Percentiles rank a stretch among this genome's conserved stretches.
Evolutionary conservation across 2,329 filamentous ascomycete species (phyloP).

Genomic region (Fusarium sp.): DNA sequence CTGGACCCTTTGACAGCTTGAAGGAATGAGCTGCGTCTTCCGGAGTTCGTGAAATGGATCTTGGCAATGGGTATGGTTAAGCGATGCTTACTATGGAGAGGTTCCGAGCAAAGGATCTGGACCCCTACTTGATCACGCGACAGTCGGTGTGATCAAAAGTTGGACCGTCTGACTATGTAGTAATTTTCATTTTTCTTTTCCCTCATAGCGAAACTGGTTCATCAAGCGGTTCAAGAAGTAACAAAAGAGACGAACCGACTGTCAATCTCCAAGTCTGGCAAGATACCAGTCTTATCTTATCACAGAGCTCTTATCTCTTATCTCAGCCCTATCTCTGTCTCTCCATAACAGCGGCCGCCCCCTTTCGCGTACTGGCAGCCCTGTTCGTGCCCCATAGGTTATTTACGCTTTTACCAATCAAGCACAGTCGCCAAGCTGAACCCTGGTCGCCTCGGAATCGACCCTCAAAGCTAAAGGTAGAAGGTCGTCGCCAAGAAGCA

Average conservation of each 20-base stretch:
- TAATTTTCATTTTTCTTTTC: too few relatives aligned
- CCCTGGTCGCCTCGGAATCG: not conserved
- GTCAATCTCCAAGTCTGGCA: not conserved
- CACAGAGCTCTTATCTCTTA: not conserved
- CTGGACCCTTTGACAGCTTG: not conserved
- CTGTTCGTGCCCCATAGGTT: not conserved
- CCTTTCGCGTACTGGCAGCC: not conserved
- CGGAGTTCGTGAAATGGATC: not conserved
- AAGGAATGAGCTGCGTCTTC: not conserved
- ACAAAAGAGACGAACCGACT: not conserved
- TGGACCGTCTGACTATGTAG: too few relatives aligned
- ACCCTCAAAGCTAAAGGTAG: not conserved
- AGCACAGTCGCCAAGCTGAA: not conserved
- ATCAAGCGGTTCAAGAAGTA: too few relatives aligned
- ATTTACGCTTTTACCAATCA: slow-evolving; percentile 15
- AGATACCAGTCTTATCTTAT: not conserved
- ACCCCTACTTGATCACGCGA: not conserved
- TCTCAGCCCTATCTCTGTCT: slow-evolving; percentile 15
- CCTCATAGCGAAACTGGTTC: too few relatives aligned
- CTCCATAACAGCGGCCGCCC: not conserved
- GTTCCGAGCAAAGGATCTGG: not conserved
- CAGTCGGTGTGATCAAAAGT: not conserved
- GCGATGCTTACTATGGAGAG: not conserved
- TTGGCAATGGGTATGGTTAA: not conserved
- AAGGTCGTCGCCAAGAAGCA: slow-evolving; percentile 14